Conservation (phyloP, 805 yeast genomes). For the Babjeviella inositovora region DNA sequence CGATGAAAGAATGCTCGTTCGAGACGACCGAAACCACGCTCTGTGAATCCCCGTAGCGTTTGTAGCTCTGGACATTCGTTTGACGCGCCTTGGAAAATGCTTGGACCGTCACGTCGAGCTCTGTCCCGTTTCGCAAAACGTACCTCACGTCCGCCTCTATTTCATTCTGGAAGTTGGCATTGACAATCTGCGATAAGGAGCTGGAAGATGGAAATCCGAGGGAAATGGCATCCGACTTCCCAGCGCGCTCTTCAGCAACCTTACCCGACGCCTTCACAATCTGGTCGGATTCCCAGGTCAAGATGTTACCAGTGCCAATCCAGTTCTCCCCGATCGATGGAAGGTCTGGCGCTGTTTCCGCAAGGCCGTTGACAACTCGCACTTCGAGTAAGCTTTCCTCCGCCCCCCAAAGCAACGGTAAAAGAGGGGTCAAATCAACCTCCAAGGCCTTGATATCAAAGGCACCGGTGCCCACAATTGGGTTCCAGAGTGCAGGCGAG, state of each 20-base stretch:
- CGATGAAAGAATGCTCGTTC: slow-evolving; percentile 8
- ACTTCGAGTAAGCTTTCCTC: slow-evolving; percentile 20
- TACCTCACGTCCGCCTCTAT: slow-evolving; percentile 17
- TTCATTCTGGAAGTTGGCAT: slow-evolving; percentile 14
- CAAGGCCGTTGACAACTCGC: slow-evolving; percentile 35
- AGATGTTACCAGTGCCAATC: slow-evolving; percentile 40
- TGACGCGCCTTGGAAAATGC: slow-evolving; percentile 12
- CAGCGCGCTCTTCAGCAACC: slow-evolving; percentile 11
- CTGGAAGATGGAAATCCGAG: slow-evolving; percentile 20
- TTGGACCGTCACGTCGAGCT: slow-evolving; percentile 11
- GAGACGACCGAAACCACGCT: slow-evolving; percentile 7
- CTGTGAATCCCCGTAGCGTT: slow-evolving; percentile 22
- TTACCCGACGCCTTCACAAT: slow-evolving; percentile 22
- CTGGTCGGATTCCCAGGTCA: slow-evolving; percentile 31
- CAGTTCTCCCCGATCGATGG: slow-evolving; percentile 29
- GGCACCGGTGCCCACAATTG: slow-evolving; percentile 60
- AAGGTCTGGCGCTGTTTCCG: slow-evolving; percentile 13
- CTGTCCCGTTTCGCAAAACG: slow-evolving; percentile 18
- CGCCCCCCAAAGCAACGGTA: slow-evolving; percentile 54
- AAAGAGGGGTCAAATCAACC: slow-evolving; percentile 51
- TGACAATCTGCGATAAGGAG: slow-evolving; percentile 17
- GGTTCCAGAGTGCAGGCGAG: slow-evolving; percentile 69
- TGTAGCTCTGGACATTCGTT: slow-evolving; percentile 19
- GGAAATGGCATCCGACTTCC: slow-evolving; percentile 12
- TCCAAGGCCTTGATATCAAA: slow-evolving; percentile 61